A percentile compares a stretch with the other conserved stretches of the same genome.
These are phyloP conservation scores for Erythrophleum ivorense DNA, from an alignment of 331 rosid genomes.

Conservation along the genomic window DNA sequence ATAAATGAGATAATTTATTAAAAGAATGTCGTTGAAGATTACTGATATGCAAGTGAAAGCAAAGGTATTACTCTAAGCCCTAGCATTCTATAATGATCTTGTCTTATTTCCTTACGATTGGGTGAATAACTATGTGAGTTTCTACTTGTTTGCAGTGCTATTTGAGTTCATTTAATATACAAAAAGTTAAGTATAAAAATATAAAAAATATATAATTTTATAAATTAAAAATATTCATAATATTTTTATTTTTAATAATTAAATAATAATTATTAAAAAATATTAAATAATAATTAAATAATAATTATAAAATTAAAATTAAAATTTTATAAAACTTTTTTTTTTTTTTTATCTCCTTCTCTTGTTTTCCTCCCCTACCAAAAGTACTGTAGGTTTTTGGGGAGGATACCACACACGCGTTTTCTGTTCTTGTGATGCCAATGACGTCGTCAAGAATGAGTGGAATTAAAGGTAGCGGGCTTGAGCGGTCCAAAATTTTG, in stretches of 20 bases:
- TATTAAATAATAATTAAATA: too few species aligned
- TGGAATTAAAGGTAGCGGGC: conserved; percentile 81
- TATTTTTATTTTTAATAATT: too few species aligned
- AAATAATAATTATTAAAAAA: too few species aligned
- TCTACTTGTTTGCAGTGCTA: conserved; percentile 49
- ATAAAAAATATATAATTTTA: too few species aligned
- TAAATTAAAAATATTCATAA: too few species aligned
- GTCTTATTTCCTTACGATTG: neutral
- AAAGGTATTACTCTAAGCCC: conserved; percentile 59
- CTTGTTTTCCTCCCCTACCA: too few species aligned
- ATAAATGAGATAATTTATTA: conserved; percentile 62
- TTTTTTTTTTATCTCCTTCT: too few species aligned
- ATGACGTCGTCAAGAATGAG: conserved; percentile 94
- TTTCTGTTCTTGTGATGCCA: conserved; percentile 94
- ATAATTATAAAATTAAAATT: too few species aligned
- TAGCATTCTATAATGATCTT: conserved; percentile 4
- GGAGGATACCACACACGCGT: conserved; percentile 84
- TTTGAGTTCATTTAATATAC: too few species aligned
- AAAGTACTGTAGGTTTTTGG: conserved; percentile 67
- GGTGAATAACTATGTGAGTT: conserved; percentile 25
- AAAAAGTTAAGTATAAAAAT: too few species aligned
- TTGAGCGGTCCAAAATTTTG: conserved; percentile 52
- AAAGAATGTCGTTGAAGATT: conserved; percentile 63
- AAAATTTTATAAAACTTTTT: too few species aligned
- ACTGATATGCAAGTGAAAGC: conserved; percentile 67